A percentile compares a stretch with the other conserved stretches of the same genome.
Evolutionary conservation across 2,329 filamentous ascomycete genomes (phyloP).

Genomic region (Xylaria hypoxylon): DNA sequence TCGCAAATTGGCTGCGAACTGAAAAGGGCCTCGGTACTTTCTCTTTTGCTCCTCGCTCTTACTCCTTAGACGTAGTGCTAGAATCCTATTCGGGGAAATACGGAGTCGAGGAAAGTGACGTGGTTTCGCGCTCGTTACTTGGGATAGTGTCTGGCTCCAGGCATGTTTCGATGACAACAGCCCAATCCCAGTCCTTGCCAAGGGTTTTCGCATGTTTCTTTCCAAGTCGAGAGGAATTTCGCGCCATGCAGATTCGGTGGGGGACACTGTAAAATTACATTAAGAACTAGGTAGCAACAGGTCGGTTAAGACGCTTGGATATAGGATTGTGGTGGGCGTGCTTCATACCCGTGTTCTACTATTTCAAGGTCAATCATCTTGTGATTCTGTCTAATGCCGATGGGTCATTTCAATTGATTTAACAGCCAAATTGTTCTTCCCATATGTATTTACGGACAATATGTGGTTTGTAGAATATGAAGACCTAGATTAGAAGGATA

Average conservation of each 20-base stretch:
- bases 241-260: background rate
- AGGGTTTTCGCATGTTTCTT: constrained; percentile 28
- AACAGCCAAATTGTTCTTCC: background rate
- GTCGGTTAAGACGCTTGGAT: background rate
- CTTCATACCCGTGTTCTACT: constrained; percentile 13
- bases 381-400: background rate
- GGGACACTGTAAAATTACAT: background rate
- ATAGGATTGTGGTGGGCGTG: background rate
- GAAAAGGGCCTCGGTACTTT: constrained; percentile 36
- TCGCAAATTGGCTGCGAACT: constrained; percentile 36
- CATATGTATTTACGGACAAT: background rate
- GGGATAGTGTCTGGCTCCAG: constrained; percentile 43
- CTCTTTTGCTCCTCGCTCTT: constrained; percentile 39
- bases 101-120: constrained; percentile 38
- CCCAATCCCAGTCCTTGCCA: constrained; percentile 10
- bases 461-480: background rate
- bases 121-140: constrained; percentile 38
- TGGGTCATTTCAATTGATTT: background rate
- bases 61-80: constrained; percentile 44
- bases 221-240: background rate
- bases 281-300: constrained; percentile 3
- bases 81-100: constrained; percentile 43
- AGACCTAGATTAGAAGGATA: background rate
- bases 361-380: constrained; percentile 1
- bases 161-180: constrained; percentile 23